Conservation (phyloP, 208 protist genomes). For the Wallacemonas sp. region DNA sequence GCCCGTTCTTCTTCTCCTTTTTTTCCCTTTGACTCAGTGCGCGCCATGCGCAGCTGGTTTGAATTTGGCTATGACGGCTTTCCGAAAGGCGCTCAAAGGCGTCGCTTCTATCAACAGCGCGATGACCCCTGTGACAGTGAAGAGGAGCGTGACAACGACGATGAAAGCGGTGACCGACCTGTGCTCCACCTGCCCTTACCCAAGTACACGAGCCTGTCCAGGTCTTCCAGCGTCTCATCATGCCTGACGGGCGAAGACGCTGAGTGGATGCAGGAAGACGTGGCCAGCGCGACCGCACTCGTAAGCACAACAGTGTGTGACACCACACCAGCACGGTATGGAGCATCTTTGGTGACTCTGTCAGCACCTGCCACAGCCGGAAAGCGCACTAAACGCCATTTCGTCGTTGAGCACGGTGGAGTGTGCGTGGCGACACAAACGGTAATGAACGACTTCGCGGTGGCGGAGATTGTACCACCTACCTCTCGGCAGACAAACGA, state of each 20-base stretch:
- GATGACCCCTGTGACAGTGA: constrained; percentile 85
- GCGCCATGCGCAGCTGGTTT: constrained; percentile 74
- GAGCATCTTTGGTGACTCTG: constrained; percentile 32
- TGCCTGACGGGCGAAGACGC: neutral
- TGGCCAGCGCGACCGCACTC: constrained; percentile 3
- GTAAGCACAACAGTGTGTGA: constrained; percentile 33
- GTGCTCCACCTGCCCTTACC: constrained; percentile 22
- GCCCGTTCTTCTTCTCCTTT: no score
- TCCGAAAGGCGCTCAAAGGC: constrained; percentile 63
- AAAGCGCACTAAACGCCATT: neutral
- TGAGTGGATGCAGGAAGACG: neutral
- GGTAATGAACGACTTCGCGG: neutral
- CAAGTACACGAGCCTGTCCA: constrained; percentile 10
- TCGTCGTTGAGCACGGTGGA: constrained; percentile 5
- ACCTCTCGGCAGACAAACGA: neutral
- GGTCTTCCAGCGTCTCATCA: constrained; percentile 8
- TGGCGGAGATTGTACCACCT: neutral
- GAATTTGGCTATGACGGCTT: constrained; percentile 85
- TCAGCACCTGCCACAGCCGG: neutral
- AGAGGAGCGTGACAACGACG: constrained; percentile 73
- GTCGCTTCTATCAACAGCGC: constrained; percentile 82
- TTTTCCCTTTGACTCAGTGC: neutral
- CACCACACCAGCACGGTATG: constrained; percentile 30
- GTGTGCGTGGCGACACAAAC: constrained; percentile 4
- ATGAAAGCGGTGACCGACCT: constrained; percentile 60